Evolutionary conservation across 1,139 yeast species (phyloP), one percentile per base, ranked within the genome.

Genomic region (Geotrichum aggregatum): DNA sequence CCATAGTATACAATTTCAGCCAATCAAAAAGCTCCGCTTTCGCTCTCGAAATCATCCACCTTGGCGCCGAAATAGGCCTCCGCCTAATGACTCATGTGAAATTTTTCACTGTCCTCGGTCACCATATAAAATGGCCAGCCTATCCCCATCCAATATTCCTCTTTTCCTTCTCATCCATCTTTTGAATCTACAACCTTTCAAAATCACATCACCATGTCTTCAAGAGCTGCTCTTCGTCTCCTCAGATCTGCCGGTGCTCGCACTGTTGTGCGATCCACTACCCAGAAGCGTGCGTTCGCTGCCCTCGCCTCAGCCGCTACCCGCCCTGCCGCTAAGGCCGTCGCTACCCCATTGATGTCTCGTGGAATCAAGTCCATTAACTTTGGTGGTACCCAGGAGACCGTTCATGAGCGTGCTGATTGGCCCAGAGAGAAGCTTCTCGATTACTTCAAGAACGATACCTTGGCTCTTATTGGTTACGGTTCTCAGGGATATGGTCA

Each of bases 401-500:
- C 84, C 66, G 98, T 92, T 64, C 92, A 92, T 80, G 98, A 92
- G 80, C 88, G 98, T 77, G 84, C 88, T 66, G 98, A 92, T 86
- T 92, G 98, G 98, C 98, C 98, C 76, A 82, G 85, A 73, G 98
- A 92, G 78, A 92, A 86, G 79, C 80, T 92, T 69, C 80, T 84
- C 63, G 94, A 89, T 69, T 92, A 89, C 82, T 92, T 92, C 88
- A 91, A 92, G 82, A 78, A 91, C 76, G 98, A 92, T 74, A 92
- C 98, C 59, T 78, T 92, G 70, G 98, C 98, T 64, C 78, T 92
- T 71, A 91, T 92, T 66, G 98, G 98, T 76, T 92, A 92, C 83
- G 98, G 98, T 71, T 92, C 98, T 65, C 98, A 92, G 80, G 98
- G 98, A 77, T 92, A 92, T 80, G 98, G 98, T 72, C 98, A 92